Base-by-base conservation (phyloP, 768 basidiomycete genomes). In the Russula virescens region DNA sequence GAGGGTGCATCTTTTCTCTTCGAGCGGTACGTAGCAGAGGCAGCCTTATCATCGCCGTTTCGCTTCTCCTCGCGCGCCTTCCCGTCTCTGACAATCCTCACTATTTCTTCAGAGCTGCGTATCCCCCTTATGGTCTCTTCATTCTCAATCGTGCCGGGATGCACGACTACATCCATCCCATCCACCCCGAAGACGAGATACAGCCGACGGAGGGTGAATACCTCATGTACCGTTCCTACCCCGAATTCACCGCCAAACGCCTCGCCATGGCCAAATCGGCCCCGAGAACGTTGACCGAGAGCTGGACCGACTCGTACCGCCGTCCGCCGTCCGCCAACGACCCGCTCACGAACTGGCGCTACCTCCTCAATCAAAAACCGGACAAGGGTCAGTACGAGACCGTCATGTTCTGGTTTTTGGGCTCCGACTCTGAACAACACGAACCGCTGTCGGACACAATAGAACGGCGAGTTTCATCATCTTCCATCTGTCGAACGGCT, bases 1-100 rank as follows among this genome's bases (percentile, higher is more conserved):
- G 91, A 94, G 72, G 91, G 91, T n/a, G 87, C 83, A 75, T 90
- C 93, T 85, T 93, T 94, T 75, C 77, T 94, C 67, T 91, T 88
- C 69, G 90, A 93, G 76, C 79, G 90, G 90, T 91, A 68, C 67
- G 83, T 77, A 35, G 42, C 31, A 42, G 13, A 35, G 57, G 28
- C 26, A n/a, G n/a, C n/a, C n/a, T n/a, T n/a, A n/a, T n/a, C n/a
- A n/a, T n/a, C n/a, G n/a, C n/a, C n/a, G n/a, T n/a, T n/a, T n/a
- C n/a, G n/a, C n/a, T n/a, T n/a, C n/a, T n/a, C n/a, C n/a, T n/a
- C n/a, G n/a, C n/a, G n/a, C n/a, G n/a, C n/a, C n/a, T n/a, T n/a
- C n/a, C n/a, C n/a, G n/a, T n/a, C 35, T 52, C 66, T 55, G 38
- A 68, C 63, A n/a, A 47, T 45, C 64, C 31, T 18, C 31, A 31